Percentiles rank a stretch among this genome's conserved stretches.
Conservation (phyloP, 1,284 basidiomycete species). For the Schizophyllum amplum region DNA sequence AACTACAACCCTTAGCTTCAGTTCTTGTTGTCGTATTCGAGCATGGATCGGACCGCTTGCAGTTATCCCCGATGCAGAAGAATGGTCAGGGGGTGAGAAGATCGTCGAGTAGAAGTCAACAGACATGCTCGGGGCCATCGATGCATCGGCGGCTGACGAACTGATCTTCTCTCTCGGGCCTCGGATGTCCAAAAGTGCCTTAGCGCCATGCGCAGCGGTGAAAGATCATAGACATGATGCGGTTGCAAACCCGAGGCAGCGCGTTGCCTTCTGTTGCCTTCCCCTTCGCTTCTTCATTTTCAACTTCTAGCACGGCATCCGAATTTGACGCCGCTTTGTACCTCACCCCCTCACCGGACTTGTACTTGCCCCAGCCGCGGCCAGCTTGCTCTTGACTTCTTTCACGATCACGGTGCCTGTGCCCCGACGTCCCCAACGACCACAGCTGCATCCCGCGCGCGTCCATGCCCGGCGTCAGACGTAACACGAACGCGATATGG, state of each 20-base stretch:
- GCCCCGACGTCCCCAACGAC: not conserved
- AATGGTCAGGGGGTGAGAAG: not conserved
- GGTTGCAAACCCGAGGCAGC: not conserved
- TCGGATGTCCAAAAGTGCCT: not conserved
- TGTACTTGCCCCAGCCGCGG: too few relatives aligned
- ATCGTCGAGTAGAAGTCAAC: not conserved
- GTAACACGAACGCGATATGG: constrained; percentile 19
- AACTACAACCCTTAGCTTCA: too few relatives aligned
- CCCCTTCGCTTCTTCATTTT: not conserved
- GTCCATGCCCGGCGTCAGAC: constrained; percentile 10
- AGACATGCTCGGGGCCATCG: not conserved
- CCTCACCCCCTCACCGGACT: too few relatives aligned
- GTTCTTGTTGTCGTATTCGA: too few relatives aligned
- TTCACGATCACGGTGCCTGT: too few relatives aligned
- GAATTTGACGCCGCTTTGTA: not conserved
- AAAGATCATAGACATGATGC: not conserved
- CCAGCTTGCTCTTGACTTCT: constrained; percentile 6
- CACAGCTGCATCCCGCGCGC: constrained; percentile 1
- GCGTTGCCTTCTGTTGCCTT: not conserved
- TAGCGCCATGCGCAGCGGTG: not conserved
- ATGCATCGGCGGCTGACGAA: not conserved
- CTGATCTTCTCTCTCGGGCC: too few relatives aligned
- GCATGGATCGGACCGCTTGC: not conserved
- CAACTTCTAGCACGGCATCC: not conserved
- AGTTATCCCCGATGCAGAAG: not conserved